phyloP scores from a whole-genome alignment of 257 asterid genomes.

The Ligustrum vulgare region DNA sequence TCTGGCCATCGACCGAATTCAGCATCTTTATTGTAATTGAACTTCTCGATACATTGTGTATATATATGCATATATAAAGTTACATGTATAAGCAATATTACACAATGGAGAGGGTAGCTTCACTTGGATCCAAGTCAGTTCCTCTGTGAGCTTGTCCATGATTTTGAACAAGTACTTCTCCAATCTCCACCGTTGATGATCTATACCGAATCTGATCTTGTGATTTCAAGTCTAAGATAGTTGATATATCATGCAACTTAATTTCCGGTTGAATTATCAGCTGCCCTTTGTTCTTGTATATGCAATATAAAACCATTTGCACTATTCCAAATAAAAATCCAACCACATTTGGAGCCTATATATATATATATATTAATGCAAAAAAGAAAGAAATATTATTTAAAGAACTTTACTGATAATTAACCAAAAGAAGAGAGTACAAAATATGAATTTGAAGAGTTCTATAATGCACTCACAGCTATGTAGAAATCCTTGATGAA shows the following conservation, averaged over 20 bases:
- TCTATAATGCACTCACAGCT: conserved; percentile 51
- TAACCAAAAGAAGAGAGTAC: not conserved
- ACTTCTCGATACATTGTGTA: not conserved
- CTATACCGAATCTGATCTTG: not conserved
- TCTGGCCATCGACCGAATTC: no score
- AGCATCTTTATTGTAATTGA: no score
- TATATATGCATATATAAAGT: not conserved
- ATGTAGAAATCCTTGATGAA: conserved; percentile 61
- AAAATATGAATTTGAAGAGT: no score
- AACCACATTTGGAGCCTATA: conserved; percentile 44
- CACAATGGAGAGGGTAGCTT: not conserved
- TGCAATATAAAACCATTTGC: conserved; percentile 39
- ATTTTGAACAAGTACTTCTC: not conserved
- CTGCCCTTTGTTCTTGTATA: conserved; percentile 30
- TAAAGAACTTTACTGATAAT: no score
- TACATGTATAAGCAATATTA: not conserved
- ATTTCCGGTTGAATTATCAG: conserved; percentile 13
- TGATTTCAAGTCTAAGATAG: not conserved
- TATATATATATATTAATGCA: not conserved
- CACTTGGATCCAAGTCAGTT: not conserved
- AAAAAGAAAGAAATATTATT: not conserved
- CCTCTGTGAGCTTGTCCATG: not conserved
- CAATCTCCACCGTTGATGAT: not conserved
- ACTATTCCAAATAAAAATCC: conserved; percentile 42
- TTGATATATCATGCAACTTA: not conserved